Conservation (phyloP, 192 early-diverging fungal species). For the Funneliformis mosseae region DNA sequence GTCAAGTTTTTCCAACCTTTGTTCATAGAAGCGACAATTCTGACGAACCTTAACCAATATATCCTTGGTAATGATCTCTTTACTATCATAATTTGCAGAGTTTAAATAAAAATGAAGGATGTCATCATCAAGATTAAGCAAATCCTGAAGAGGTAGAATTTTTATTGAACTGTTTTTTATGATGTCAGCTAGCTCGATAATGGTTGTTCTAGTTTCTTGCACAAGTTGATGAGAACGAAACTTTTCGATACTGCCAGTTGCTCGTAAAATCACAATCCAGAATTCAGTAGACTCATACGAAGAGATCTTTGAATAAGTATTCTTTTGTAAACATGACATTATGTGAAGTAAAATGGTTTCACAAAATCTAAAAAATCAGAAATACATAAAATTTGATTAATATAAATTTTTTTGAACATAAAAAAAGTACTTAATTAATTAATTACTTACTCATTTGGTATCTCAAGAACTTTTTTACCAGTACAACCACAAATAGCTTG, state of each 20-base stretch:
- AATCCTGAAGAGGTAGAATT: not conserved
- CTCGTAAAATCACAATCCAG: not conserved
- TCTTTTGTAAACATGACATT: not conserved
- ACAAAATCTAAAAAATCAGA: not conserved
- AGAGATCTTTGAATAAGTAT: not conserved
- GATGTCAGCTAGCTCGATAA: not conserved
- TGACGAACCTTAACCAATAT: not conserved
- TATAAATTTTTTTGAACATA: not conserved
- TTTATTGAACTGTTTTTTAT: not conserved
- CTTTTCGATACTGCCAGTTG: not conserved
- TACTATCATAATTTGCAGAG: not conserved
- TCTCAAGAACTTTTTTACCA: not conserved
- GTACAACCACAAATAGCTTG: not conserved
- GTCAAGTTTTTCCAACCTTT: not conserved
- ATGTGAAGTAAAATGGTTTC: not conserved
- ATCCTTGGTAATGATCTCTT: not conserved
- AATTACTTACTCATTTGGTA: not conserved
- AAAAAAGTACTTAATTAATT: not conserved
- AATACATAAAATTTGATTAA: not conserved
- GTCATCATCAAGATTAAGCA: not conserved
- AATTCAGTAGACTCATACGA: not conserved
- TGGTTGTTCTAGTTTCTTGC: not conserved
- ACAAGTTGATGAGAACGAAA: not conserved
- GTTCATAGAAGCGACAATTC: not conserved
- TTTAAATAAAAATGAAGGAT: not conserved